Conservation (phyloP, 2,329 filamentous ascomycete species). For the Pestalotiopsis sp. region DNA sequence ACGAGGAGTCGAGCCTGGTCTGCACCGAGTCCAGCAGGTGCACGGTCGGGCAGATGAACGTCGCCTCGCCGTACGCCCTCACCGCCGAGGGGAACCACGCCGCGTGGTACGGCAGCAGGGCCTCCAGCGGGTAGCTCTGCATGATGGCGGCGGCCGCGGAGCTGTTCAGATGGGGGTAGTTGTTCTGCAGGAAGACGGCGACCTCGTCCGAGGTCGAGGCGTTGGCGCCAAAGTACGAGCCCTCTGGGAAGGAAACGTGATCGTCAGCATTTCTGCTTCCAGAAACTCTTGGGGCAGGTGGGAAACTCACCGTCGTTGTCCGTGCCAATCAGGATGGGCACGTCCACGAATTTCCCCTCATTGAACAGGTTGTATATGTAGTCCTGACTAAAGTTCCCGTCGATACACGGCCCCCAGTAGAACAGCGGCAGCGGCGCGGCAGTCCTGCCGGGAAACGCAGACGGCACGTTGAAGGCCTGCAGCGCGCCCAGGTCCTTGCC, state of each 20-base stretch:
- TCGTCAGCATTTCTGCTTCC: background rate
- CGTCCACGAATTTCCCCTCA: slow-evolving; percentile 41
- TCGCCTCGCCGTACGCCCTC: slow-evolving; percentile 45
- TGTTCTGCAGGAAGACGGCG: slow-evolving; percentile 44
- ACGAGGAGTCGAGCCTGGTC: slow-evolving; percentile 8
- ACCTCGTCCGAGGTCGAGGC: slow-evolving; percentile 37
- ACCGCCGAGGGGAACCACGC: slow-evolving; percentile 40
- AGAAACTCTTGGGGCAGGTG: no score
- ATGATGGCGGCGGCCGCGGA: slow-evolving; percentile 38
- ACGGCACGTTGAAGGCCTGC: slow-evolving; percentile 43
- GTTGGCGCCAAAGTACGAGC: slow-evolving; percentile 46
- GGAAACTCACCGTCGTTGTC: slow-evolving; percentile 42
- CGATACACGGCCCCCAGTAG: slow-evolving; percentile 54
- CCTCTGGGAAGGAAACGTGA: slow-evolving; percentile 38
- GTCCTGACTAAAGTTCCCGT: slow-evolving; percentile 47
- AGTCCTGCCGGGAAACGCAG: slow-evolving; percentile 40
- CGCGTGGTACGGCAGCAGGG: slow-evolving; percentile 38
- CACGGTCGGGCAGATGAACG: slow-evolving; percentile 33
- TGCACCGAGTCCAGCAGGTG: slow-evolving; percentile 34
- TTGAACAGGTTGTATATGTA: slow-evolving; percentile 43
- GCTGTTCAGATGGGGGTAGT: slow-evolving; percentile 46
- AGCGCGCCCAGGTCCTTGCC: slow-evolving; percentile 33
- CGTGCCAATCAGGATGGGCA: slow-evolving; percentile 48
- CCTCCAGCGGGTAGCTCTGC: slow-evolving; percentile 39
- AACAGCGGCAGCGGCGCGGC: slow-evolving; percentile 39